Evolutionary conservation across 768 basidiomycete genomes (phyloP).

Genomic region (Piloderma croceum): DNA sequence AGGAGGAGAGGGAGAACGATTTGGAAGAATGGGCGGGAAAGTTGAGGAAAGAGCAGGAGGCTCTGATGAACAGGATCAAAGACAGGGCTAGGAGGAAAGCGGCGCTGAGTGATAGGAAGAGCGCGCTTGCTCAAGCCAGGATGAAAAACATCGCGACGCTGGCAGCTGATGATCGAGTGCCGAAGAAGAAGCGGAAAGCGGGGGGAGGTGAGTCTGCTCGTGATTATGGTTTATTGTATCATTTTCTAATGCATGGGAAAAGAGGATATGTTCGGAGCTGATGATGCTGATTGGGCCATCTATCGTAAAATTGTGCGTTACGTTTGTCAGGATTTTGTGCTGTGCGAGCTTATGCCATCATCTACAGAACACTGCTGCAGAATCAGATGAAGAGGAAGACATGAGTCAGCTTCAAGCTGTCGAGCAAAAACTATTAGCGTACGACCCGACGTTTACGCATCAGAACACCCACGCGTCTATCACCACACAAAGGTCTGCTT

Average conservation of each 20-base stretch:
- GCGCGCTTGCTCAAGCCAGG: constrained; percentile 87
- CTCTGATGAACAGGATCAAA: constrained; percentile 78
- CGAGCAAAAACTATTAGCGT: constrained; percentile 72
- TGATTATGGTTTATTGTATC: not conserved
- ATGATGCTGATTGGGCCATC: constrained; percentile 96
- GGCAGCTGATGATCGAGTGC: constrained; percentile 78
- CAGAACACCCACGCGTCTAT: constrained; percentile 80
- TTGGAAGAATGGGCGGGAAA: constrained; percentile 68
- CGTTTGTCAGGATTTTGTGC: not conserved
- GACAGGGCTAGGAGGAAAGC: constrained; percentile 74
- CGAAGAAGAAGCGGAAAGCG: constrained; percentile 81
- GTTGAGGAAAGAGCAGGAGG: constrained; percentile 74
- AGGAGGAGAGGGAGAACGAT: constrained; percentile 70
- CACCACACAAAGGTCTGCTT: constrained; percentile 70
- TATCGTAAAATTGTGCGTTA: constrained; percentile 88
- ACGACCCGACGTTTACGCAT: constrained; percentile 81
- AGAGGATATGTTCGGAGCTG: constrained; percentile 92
- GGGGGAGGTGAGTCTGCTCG: constrained; percentile 54
- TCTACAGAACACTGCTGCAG: constrained; percentile 56
- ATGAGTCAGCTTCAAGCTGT: constrained; percentile 61
- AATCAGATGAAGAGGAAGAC: constrained; percentile 87
- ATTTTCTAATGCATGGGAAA: constrained; percentile 2
- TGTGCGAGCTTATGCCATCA: not conserved
- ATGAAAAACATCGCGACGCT: constrained; percentile 95
- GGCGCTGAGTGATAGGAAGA: constrained; percentile 86